Percentiles rank a stretch among this genome's conserved stretches.
Evolutionary conservation across 257 asterid species (phyloP).

Genomic region (Solanum gandarillasii): DNA sequence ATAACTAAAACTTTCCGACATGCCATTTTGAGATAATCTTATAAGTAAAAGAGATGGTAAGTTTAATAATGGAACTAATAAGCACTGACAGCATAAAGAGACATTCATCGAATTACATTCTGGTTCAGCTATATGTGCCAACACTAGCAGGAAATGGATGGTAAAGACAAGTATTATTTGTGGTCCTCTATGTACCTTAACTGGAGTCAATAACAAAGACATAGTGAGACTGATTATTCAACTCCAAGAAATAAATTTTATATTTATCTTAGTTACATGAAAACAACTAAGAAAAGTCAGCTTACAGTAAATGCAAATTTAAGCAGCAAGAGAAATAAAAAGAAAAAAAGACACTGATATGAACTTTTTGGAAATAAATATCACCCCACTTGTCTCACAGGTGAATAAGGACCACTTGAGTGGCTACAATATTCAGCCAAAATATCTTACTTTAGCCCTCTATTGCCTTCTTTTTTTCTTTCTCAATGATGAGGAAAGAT

Average conservation of each 20-base stretch:
- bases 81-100: neutral
- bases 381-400: neutral
- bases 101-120: neutral
- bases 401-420: neutral
- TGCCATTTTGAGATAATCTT: neutral
- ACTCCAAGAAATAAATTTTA: neutral
- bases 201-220: neutral
- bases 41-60: neutral
- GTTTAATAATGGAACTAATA: neutral
- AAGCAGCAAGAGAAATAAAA: neutral
- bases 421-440: neutral
- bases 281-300: neutral
- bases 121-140: neutral
- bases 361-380: neutral
- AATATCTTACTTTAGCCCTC: neutral
- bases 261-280: neutral
- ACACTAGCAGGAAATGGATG: neutral
- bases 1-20: neutral
- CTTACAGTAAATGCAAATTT: neutral
- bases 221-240: neutral
- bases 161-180: neutral
- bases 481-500: neutral
- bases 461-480: neutral
- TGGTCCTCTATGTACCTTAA: neutral
- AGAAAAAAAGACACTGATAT: neutral